Percentiles rank a stretch among this genome's conserved stretches.
Conservation (phyloP, 2,329 filamentous ascomycete species). For the Cercospora berteroae region DNA sequence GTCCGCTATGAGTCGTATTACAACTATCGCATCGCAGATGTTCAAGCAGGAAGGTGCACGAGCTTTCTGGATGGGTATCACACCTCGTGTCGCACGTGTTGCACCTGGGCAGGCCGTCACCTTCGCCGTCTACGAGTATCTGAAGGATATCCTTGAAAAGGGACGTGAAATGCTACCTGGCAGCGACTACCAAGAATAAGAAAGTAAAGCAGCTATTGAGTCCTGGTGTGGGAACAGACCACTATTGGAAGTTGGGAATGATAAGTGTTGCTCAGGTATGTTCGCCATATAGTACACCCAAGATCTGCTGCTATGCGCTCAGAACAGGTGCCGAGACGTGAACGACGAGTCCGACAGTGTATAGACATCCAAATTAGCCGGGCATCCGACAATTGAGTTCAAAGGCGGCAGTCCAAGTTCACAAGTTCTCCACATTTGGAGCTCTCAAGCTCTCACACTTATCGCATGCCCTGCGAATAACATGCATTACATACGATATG, state of each 20-base stretch:
- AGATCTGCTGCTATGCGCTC: background rate
- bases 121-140: constrained; percentile 58
- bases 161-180: constrained; percentile 47
- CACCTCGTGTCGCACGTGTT: constrained; percentile 93
- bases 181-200: constrained; percentile 51
- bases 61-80: constrained; percentile 99
- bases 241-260: background rate
- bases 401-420: background rate
- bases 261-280: background rate
- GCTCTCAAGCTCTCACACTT: background rate
- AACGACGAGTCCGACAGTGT: background rate
- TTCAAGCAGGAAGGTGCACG: constrained; percentile 83
- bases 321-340: background rate
- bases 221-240: background rate
- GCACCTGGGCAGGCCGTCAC: constrained; percentile 87
- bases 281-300: background rate
- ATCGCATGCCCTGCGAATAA: background rate
- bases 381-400: background rate
- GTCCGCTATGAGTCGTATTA: constrained; percentile 75
- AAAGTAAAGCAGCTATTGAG: background rate
- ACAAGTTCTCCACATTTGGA: constrained; percentile 1
- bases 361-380: background rate
- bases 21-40: constrained; percentile 64
- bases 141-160: constrained; percentile 52
- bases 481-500: background rate